A percentile compares a stretch with the other conserved stretches of the same genome.
These are phyloP conservation scores for Vaccinium vitisidaea DNA, from an alignment of 148 eudicot species.

Conservation along the genomic window DNA sequence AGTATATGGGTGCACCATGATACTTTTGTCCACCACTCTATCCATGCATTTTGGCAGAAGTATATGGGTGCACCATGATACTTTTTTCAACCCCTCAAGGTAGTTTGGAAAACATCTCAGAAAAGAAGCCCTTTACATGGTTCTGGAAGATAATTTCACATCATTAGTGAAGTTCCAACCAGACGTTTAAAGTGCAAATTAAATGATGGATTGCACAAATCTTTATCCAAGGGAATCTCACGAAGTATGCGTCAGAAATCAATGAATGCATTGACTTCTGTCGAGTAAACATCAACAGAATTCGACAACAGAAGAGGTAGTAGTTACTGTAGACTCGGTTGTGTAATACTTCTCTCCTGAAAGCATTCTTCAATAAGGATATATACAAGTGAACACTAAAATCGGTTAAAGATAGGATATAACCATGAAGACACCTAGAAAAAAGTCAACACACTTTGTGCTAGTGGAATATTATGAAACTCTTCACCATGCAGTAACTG, in stretches of 20 bases:
- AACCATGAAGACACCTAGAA: not conserved
- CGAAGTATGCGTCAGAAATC: not conserved
- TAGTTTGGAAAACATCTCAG: not conserved
- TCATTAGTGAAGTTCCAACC: not conserved
- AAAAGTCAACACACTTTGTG: not conserved
- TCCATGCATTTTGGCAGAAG: not conserved
- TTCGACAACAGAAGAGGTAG: not conserved
- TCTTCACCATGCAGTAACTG: not conserved
- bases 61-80: conserved; percentile 9
- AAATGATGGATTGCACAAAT: not conserved
- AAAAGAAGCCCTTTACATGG: not conserved
- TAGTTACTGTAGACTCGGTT: not conserved
- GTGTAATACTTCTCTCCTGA: not conserved
- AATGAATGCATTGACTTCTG: not conserved
- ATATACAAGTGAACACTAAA: not conserved
- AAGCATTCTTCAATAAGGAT: not conserved
- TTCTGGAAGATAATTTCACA: not conserved
- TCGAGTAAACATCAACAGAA: not conserved
- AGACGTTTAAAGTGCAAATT: not conserved
- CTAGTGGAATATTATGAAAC: not conserved
- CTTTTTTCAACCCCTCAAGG: not conserved
- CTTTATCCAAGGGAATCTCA: not conserved
- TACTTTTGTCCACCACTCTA: not conserved
- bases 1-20: conserved; percentile 6
- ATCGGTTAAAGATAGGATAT: not conserved